phyloP scores from a whole-genome alignment of 2,329 filamentous ascomycete genomes.

The Penicillium sp. region DNA sequence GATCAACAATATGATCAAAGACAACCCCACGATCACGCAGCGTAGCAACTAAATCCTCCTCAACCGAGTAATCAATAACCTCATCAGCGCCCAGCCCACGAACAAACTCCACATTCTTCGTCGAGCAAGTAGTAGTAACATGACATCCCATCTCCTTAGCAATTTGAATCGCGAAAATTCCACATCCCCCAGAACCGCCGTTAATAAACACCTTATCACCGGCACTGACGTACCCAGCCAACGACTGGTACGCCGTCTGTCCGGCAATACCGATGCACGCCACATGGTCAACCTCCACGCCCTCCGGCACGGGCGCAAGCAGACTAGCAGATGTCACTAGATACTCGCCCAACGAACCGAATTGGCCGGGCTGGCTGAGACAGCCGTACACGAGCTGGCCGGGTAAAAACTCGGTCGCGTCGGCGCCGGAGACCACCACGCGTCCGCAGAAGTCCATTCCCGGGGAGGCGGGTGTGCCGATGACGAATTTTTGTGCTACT shows the following conservation, averaged over 20 bases:
- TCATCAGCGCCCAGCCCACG: conserved; percentile 59
- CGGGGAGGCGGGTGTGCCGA: conserved; percentile 42
- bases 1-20: conserved; percentile 58
- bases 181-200: conserved; percentile 61
- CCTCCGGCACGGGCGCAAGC: conserved; percentile 43
- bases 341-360: conserved; percentile 48
- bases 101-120: conserved; percentile 54
- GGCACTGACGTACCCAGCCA: conserved; percentile 44
- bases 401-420: conserved; percentile 28
- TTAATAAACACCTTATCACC: conserved; percentile 62
- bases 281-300: conserved; percentile 41
- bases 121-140: conserved; percentile 58
- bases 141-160: conserved; percentile 58
- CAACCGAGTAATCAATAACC: conserved; percentile 57
- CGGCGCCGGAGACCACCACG: conserved; percentile 34
- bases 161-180: conserved; percentile 59
- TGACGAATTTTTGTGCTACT: conserved; percentile 38
- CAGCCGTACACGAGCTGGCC: conserved; percentile 50
- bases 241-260: conserved; percentile 46
- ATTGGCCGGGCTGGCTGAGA: conserved; percentile 25
- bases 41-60: conserved; percentile 45
- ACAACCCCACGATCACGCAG: conserved; percentile 48
- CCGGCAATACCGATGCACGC: conserved; percentile 44
- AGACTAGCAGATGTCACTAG: conserved; percentile 34
- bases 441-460: conserved; percentile 49